Base-by-base conservation (phyloP, 1,284 basidiomycete species). In the Phaffia rhodozyma region DNA sequence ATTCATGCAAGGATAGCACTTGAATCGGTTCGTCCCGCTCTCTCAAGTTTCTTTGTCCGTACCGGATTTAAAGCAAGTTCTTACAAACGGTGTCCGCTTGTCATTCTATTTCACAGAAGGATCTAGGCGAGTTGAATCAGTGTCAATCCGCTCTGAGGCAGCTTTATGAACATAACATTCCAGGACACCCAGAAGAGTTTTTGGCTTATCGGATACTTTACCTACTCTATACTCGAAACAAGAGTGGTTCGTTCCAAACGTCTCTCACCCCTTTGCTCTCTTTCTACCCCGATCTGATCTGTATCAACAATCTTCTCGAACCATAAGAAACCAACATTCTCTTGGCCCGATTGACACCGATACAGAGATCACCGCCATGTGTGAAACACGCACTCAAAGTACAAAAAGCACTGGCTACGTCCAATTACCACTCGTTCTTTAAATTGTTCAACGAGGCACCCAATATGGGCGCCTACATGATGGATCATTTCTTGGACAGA, bases 51-150 rank as follows among this genome's bases (percentile, higher is more conserved):
- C n/a, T 54, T 25, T 23, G 1, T 30, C 30, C 30, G 6, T 56
- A 25, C 27, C 21, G 16, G 27, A 57, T 23, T 30, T 20, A 25
- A 23, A 43, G 16, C 52, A 21, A 23, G 29, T 58, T 7, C n/a
- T 53, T 16, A 16, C 20, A 30, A 51, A 25, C 60, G 43, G n/a
- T 57, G 56, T 58, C 30, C 62, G n/a, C 61, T 61, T 16, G 48
- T 59, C 57, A 48, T 53, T 34, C 52, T 62, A 60, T 27, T 48
- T 54, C 62, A 54, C 73, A 96, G 91, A 85, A 83, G 72, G 96
- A 99, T 74, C 87, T 98, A 80, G 92, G 96, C 71, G 96, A 99
- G 82, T 98, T 96, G 75, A 98, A 97, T 75, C 89, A 94, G 76
- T 99, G 96, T 77, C 92, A 97, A 76, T 87, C 87, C 49, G 88